Conservation (phyloP, 139 green algal species). For the Chlamydomonas incerta region DNA sequence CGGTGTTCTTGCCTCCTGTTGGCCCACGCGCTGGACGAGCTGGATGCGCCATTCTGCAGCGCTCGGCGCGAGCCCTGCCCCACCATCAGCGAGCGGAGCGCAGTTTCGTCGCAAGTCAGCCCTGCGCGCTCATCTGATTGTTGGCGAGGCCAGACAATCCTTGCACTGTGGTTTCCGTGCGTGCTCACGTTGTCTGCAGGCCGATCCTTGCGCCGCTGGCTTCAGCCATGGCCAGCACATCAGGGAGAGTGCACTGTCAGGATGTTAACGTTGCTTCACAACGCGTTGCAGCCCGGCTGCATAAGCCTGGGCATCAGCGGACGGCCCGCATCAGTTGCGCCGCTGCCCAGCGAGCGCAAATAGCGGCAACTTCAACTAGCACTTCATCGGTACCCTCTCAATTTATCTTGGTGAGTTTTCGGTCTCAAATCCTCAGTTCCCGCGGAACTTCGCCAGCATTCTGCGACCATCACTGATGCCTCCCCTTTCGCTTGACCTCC, state of each 20-base stretch:
- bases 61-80: too few species aligned
- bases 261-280: background rate
- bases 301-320: constrained; percentile 6
- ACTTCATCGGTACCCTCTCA: background rate
- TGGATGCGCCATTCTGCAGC: too few species aligned
- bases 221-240: background rate
- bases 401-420: constrained; percentile 12
- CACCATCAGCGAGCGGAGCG: too few species aligned
- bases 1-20: too few species aligned
- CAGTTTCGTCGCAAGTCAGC: too few species aligned
- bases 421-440: background rate
- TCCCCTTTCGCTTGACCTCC: background rate
- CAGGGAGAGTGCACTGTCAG: background rate
- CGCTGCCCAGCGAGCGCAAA: constrained; percentile 1
- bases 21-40: too few species aligned
- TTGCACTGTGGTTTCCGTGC: background rate
- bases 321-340: background rate
- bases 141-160: background rate
- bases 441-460: background rate
- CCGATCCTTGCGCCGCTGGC: background rate
- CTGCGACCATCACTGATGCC: too few species aligned
- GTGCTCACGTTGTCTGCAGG: constrained; percentile 4
- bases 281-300: background rate
- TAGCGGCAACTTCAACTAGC: background rate
- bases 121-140: too few species aligned